Evolutionary conservation across 192 early-diverging fungal genomes (phyloP), one percentile per base, ranked within the genome.

Genomic region (Geranomyces michiganensis): DNA sequence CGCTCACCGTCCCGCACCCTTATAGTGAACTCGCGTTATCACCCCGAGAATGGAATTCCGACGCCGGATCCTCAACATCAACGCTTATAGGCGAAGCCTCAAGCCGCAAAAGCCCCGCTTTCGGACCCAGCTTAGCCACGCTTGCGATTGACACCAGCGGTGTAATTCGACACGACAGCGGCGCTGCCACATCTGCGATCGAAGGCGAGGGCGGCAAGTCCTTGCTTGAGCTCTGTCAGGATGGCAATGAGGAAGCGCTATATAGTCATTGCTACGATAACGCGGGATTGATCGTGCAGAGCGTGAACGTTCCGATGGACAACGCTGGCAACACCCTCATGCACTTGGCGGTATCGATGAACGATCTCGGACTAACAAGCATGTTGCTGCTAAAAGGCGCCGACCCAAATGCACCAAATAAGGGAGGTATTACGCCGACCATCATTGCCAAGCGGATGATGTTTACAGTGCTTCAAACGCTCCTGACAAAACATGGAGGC

Each of bases 341-440:
- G 17, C 84, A 85, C 51, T 70, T 82, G n/a, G 65, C 79, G 1
- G 80, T 67, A 26, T 55, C 78, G 13, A 73, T 82, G 58, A 71
- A 80, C 36, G 84, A 85, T 62, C 56, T 47, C 26, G 27, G 49
- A 15, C 59, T 85, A 1, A 26, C 70, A 6, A 56, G 47, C 10
- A 44, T 86, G 9, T 64, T 86, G 8, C 71, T 86, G 6, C 55
- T 78, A 0, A 79, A 80, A 51, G 85, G 85, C n/a, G 85, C 83
- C 0, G 76, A 86, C 69, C 81, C 83, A 3, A 86, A 82, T 62
- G 61, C 62, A 5, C 22, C 30, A 12, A 86, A 86, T 68, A 22
- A 65, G 43, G 59, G 73, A 10, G 72, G 78, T 19, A 56, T 86
- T 6, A 81, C 72, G 15, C 84, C 85, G 10, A 79, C 70, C 12